A percentile compares a stretch with the other conserved stretches of the same genome.
These are phyloP conservation scores for Hemisphaericaspora xylanilytica DNA, from an alignment of 1,139 yeast species.

Conservation along the genomic window DNA sequence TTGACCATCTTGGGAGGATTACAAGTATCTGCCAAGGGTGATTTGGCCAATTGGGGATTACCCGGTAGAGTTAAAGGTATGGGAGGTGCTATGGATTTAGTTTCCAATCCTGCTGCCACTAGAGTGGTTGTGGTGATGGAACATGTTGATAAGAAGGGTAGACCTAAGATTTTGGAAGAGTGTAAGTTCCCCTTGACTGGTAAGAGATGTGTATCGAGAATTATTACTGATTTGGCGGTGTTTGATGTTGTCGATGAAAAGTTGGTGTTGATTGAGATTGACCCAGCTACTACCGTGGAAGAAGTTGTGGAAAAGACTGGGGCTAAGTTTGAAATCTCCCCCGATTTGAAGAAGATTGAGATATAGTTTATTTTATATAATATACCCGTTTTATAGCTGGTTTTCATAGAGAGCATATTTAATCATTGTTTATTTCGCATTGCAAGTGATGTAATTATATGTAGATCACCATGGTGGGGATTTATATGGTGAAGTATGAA, in stretches of 20 bases:
- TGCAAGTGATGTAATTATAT: too few relatives aligned
- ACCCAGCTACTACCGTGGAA: slow-evolving; percentile 37
- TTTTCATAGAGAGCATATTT: too few relatives aligned
- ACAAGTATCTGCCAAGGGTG: slow-evolving; percentile 48
- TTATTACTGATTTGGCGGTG: slow-evolving; percentile 50
- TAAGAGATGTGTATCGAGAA: slow-evolving; percentile 40
- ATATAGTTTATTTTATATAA: too few relatives aligned
- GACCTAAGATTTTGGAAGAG: slow-evolving; percentile 42
- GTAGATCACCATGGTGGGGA: too few relatives aligned
- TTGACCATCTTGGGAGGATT: slow-evolving; percentile 49
- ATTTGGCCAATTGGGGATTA: slow-evolving; percentile 52
- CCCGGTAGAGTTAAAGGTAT: slow-evolving; percentile 53
- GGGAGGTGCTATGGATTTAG: slow-evolving; percentile 60
- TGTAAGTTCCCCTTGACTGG: slow-evolving; percentile 51
- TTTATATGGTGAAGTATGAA: too few relatives aligned
- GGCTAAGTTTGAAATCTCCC: slow-evolving; percentile 37
- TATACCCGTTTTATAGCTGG: too few relatives aligned
- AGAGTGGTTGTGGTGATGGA: slow-evolving; percentile 50
- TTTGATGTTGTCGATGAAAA: slow-evolving; percentile 40
- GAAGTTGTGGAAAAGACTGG: slow-evolving; percentile 39
- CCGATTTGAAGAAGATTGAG: slow-evolving; percentile 21
- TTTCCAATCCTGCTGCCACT: slow-evolving; percentile 45
- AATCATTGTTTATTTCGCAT: too few relatives aligned
- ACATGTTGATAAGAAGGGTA: slow-evolving; percentile 46
- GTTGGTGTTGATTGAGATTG: slow-evolving; percentile 40